phyloP scores from a whole-genome alignment of 768 basidiomycete genomes.

The Hygrophoropsis aurantiaca region DNA sequence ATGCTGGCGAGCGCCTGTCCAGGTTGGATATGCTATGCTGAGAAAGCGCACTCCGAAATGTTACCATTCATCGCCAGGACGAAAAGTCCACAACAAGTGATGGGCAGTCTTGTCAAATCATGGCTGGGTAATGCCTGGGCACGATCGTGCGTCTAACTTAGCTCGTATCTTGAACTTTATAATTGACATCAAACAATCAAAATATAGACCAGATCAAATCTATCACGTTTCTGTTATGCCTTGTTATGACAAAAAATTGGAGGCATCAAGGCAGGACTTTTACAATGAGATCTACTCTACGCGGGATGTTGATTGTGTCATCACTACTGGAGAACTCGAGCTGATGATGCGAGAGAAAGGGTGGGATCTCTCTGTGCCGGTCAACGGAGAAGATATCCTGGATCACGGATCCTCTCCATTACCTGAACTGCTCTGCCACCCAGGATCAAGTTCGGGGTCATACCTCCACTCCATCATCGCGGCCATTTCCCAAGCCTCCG shows the following conservation, averaged over 20 bases:
- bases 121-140: constrained; percentile 75
- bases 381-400: constrained; percentile 47
- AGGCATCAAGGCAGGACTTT: constrained; percentile 94
- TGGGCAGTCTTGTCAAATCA: constrained; percentile 90
- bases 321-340: constrained; percentile 94
- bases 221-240: constrained; percentile 99
- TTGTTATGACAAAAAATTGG: constrained; percentile 99
- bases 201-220: constrained; percentile 72
- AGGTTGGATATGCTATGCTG: constrained; percentile 99
- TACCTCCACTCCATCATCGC: constrained; percentile 82
- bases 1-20: constrained; percentile 97
- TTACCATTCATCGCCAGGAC: constrained; percentile 84
- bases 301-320: constrained; percentile 94
- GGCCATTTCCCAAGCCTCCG: constrained; percentile 44
- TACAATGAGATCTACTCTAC: constrained; percentile 79
- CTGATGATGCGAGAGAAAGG: constrained; percentile 78
- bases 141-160: constrained; percentile 56
- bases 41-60: constrained; percentile 95
- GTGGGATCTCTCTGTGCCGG: constrained; percentile 69
- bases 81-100: constrained; percentile 92
- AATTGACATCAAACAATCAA: constrained; percentile 1
- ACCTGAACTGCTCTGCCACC: constrained; percentile 75
- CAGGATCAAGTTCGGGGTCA: constrained; percentile 89
- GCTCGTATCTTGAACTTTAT: background rate
- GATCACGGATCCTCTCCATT: constrained; percentile 28